Evolutionary conservation across 2,329 filamentous ascomycete genomes (phyloP), one percentile per base, ranked within the genome.

Genomic region (Hymenoscyphus albidus): DNA sequence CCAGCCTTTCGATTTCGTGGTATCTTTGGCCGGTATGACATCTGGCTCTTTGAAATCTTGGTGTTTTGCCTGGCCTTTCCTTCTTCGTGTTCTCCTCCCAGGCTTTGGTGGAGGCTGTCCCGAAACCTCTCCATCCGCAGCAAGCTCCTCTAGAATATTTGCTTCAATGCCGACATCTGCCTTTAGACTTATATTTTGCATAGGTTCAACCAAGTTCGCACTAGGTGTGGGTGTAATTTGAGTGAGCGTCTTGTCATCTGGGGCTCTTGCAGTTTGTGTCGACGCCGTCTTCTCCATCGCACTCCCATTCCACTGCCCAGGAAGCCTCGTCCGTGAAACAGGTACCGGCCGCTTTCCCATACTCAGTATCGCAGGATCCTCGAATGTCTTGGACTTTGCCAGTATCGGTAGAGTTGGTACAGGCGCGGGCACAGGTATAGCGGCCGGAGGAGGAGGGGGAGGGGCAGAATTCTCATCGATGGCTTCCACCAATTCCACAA

Each of bases 1-100:
- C 87, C 87, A 90, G 32, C 87, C 87, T 71, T 87, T 88, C 63
- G 82, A 84, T 72, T 82, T 83, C 32, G 76, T 77, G 10, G 74
- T 77, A 58, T 80, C 78, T 22, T 78, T 79, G 7, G 76, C 75
- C 55, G 77, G 75, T 44, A 80, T 77, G 66, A 80, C 80, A 68
- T 78, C 77, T 65, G 79, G 78, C 32, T 72, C 71, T 58, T 69
- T 69, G 16, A 62, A 59, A 14, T 69, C 80, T 74, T 73, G 79
- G 75, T 76, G 79, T 73, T 38, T 74, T 73, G 66, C 71, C n/a
- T 66, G 66, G 27, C 65, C 66, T 59, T 69, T 70, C 55, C 78
- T 80, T 68, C 77, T 81, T 77, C 78, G 80, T 75, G 76, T 81
- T 77, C 73, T 77, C 73, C 70, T 79, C 69, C 70, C 70, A 48